phyloP scores from a whole-genome alignment of 106 monocot genomes.

The Gastrodia elata region DNA sequence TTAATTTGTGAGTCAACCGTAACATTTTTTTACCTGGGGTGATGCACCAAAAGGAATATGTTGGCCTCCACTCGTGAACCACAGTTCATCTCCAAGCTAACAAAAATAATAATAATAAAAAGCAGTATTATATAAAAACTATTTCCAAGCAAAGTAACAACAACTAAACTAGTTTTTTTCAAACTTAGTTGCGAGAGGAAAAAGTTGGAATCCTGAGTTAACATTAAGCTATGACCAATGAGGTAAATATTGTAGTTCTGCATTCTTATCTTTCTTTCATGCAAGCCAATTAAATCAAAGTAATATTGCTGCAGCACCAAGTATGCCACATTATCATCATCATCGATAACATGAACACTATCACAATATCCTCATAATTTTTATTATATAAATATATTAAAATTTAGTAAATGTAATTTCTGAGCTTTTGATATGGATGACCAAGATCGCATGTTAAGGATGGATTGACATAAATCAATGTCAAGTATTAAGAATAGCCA shows the following conservation, averaged over 20 bases:
- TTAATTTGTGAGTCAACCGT: not conserved
- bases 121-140: not conserved
- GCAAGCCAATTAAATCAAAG: not conserved
- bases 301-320: not conserved
- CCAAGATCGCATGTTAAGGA: not conserved
- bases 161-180: not conserved
- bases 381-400: not conserved
- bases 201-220: not conserved
- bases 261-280: not conserved
- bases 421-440: not conserved
- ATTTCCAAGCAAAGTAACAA: not conserved
- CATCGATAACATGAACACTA: not conserved
- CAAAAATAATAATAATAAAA: slow-evolving; percentile 11
- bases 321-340: no score
- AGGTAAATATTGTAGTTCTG: not conserved
- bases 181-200: not conserved
- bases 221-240: not conserved
- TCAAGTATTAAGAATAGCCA: not conserved
- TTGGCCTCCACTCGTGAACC: slow-evolving; percentile 78
- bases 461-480: not conserved
- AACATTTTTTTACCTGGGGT: slow-evolving; percentile 49
- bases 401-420: not conserved
- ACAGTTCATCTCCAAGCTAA: slow-evolving; percentile 79
- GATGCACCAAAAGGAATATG: slow-evolving; percentile 89
- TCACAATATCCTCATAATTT: not conserved